Percentiles rank a stretch among this genome's conserved stretches.
Evolutionary conservation across 352 stramenopile genomes (phyloP).

Genomic region (Globisporangium recalcitrans): DNA sequence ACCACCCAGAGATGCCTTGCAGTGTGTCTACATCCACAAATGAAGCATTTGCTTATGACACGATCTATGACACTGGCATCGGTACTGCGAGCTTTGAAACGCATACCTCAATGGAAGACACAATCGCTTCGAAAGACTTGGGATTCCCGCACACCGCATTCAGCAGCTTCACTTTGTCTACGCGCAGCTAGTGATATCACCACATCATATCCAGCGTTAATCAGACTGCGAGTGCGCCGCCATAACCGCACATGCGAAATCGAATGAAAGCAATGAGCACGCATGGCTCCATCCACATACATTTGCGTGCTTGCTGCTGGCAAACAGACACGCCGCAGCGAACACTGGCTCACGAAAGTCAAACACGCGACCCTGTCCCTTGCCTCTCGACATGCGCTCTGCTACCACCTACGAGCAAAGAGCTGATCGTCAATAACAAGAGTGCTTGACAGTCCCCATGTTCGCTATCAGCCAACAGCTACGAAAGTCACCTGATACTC

Average conservation of each 20-base stretch:
- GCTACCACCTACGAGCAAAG: conserved; percentile 25
- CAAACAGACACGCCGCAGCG: conserved; percentile 58
- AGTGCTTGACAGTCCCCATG: background rate
- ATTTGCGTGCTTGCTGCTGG: conserved; percentile 59
- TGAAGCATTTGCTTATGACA: background rate
- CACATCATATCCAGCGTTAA: conserved; percentile 1
- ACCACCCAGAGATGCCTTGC: conserved; percentile 36
- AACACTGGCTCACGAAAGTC: conserved; percentile 52
- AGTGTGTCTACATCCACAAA: conserved; percentile 26
- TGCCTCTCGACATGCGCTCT: conserved; percentile 20
- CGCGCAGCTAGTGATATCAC: conserved; percentile 29
- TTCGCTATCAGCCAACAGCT: background rate
- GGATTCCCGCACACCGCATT: conserved; percentile 54
- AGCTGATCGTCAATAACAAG: too few species aligned
- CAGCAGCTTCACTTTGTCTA: conserved; percentile 55
- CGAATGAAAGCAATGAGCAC: background rate
- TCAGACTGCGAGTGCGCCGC: background rate
- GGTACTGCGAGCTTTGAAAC: background rate
- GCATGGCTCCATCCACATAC: conserved; percentile 9
- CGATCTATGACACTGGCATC: background rate
- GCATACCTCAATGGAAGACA: conserved; percentile 58
- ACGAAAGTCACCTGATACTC: conserved; percentile 36
- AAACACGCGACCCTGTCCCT: conserved; percentile 22
- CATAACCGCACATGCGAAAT: too few species aligned
- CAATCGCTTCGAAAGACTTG: conserved; percentile 57